Base-by-base conservation (phyloP, 352 stramenopile genomes). In the Proteromonas lacertae region DNA sequence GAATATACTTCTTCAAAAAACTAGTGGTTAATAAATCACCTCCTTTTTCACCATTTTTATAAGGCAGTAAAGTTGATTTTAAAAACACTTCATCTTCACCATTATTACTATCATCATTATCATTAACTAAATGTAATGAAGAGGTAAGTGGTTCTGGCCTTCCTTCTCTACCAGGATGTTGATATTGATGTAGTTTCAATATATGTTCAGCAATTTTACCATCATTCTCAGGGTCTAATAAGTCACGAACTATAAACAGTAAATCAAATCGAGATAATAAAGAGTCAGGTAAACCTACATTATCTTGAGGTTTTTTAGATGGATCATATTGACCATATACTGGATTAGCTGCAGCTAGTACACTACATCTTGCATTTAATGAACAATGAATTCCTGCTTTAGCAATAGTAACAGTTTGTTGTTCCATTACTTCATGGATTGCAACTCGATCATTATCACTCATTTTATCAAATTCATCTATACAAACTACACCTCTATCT, bases 351-450 rank as follows among this genome's bases (percentile, higher is more conserved):
- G 88, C 88, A 0, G 87, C 87, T 6, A 98, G 48, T 4, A 99
- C 84, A 44, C 70, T 90, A 56, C 83, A 97, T 28, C 87, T 64
- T 1, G 88, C 87, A 52, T 99, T 99, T 20, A 99, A 51, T 32
- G 72, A 90, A 1, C 83, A 82, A 55, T 98, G 83, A 46, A 99
- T 95, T 13, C 88, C 87, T 2, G 86, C 88, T 60, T 99, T 99
- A 26, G 86, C 80, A 56, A 99, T 97, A 1, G 86, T 96, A 2
- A 99, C 82, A 1, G 88, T 97, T 49, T 99, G 88, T 51, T 99
- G 88, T 55, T 99, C 88, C 88, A 99, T 99, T 0, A 77, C 72
- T 70, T 99, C 88, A 63, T 99, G 88, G 47, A 96, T 98, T 2
- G 88, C 86, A 14, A 99, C 88, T 28, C 82, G 73, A 70, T 96